Base-by-base conservation (phyloP, 1,139 yeast species). In the Yamadazyma dushanensis region DNA sequence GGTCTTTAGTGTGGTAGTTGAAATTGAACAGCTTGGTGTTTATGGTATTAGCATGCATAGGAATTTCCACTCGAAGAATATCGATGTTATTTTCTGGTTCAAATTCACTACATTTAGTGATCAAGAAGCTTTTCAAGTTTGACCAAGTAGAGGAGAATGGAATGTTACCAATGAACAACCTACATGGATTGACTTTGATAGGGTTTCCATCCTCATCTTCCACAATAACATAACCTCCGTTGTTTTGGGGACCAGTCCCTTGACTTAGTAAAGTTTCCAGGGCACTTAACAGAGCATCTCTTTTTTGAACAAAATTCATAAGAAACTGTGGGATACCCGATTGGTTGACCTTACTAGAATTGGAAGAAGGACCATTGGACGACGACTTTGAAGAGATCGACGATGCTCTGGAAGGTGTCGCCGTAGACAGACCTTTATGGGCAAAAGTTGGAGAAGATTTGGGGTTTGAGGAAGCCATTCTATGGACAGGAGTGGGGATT, bases 81-180 rank as follows among this genome's bases (percentile, higher is more conserved):
- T 57, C 57, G 18, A 72, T 53, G 26, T 45, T 35, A 31, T 47
- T 51, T 15, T 44, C 39, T 4, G 66, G 63, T 15, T 59, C 65
- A 8, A 56, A 32, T 38, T 59, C 62, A 14, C 50, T 67, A 0
- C 75, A 70, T 13, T 56, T 53, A 5, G 41, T 40, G 3, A 75
- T 47, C 32, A 79, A 51, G 39, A 69, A 72, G 36, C 67, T 72
- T 49, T 76, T 76, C 37, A 80, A 59, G 16, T 73, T 72, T 26
- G 66, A 66, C 84, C 84, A 79, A 27, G 72, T 71, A 2, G 82
- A 66, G 10, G 70, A 49, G 49, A 68, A 80, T 1, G 87, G 85
- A 18, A 80, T 68, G 50, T 78, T 78, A 0, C 81, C 81, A 16
- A 78, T 62, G 45, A 76, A 78, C 19, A 74, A 45, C 15, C 77